Percentiles rank a stretch among this genome's conserved stretches.
Evolutionary conservation across 495 filamentous ascomycete genomes (phyloP).

Genomic region (Darksidea phi): DNA sequence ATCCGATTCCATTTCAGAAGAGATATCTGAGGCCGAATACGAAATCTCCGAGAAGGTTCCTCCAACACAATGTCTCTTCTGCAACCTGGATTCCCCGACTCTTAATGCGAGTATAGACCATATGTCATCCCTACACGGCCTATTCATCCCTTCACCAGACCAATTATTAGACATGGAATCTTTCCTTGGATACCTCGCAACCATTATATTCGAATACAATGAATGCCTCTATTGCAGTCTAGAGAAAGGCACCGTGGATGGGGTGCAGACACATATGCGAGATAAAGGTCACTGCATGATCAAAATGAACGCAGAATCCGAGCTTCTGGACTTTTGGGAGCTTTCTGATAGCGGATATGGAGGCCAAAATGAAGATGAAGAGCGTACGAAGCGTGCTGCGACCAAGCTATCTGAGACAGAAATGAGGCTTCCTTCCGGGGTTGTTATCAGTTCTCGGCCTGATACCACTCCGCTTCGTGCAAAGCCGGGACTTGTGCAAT

Average conservation of each 20-base stretch:
- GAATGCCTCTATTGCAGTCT: constrained; percentile 38
- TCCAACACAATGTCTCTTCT: constrained; percentile 35
- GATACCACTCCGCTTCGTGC: constrained; percentile 1
- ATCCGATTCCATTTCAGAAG: not conserved
- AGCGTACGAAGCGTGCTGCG: constrained; percentile 1
- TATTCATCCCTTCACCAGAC: constrained; percentile 33
- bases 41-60: constrained; percentile 12
- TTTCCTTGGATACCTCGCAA: constrained; percentile 33
- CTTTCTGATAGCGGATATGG: not conserved
- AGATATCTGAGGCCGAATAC: constrained; percentile 7
- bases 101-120: constrained; percentile 32
- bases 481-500: constrained; percentile 1
- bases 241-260: constrained; percentile 20
- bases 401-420: constrained; percentile 29
- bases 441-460: constrained; percentile 27
- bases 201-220: constrained; percentile 15
- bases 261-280: constrained; percentile 36
- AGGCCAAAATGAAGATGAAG: no score
- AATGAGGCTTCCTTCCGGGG: constrained; percentile 29
- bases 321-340: constrained; percentile 34
- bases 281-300: constrained; percentile 38
- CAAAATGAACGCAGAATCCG: constrained; percentile 31
- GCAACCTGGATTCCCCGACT: constrained; percentile 21
- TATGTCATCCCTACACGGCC: constrained; percentile 29
- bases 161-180: constrained; percentile 21